These are phyloP conservation scores for Trichoderma arundinaceum DNA, from an alignment of 2,329 filamentous ascomycete species.

Conservation along the genomic window DNA sequence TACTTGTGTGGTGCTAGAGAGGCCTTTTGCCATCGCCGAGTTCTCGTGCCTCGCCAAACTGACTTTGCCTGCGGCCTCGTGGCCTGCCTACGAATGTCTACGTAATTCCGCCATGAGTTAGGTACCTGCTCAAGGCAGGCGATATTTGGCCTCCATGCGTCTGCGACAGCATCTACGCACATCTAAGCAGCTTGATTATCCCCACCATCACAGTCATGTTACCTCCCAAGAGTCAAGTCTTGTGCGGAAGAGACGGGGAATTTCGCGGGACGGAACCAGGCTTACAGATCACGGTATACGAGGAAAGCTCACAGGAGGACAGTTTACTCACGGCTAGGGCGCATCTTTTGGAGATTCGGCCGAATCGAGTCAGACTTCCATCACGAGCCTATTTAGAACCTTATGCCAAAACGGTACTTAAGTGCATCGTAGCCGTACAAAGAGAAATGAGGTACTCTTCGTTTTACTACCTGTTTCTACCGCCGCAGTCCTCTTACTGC, in stretches of 20 bases:
- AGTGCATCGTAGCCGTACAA: too few relatives aligned
- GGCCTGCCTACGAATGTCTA: conserved; percentile 27
- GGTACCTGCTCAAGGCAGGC: conserved; percentile 20
- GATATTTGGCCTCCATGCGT: neutral
- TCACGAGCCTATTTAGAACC: conserved; percentile 15
- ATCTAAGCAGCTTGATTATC: conserved; percentile 1
- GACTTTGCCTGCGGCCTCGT: conserved; percentile 25
- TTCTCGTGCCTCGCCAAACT: conserved; percentile 24
- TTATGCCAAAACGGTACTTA: neutral
- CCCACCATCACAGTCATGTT: conserved; percentile 27
- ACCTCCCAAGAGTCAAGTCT: neutral
- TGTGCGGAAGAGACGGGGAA: conserved; percentile 10
- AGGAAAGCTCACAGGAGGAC: neutral
- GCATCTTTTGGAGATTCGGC: neutral
- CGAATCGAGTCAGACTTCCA: neutral
- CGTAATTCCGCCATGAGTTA: conserved; percentile 17
- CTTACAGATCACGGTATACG: conserved; percentile 6
- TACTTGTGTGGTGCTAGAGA: neutral
- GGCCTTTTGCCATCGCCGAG: conserved; percentile 12
- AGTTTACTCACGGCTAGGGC: neutral
- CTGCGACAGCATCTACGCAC: neutral
- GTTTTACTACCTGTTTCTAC: too few relatives aligned
- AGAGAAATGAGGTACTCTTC: neutral
- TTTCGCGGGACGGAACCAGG: neutral
- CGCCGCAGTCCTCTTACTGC: too few relatives aligned